These are phyloP conservation scores for Penicillium crustosum DNA, from an alignment of 2,329 filamentous ascomycete genomes.

Conservation along the genomic window DNA sequence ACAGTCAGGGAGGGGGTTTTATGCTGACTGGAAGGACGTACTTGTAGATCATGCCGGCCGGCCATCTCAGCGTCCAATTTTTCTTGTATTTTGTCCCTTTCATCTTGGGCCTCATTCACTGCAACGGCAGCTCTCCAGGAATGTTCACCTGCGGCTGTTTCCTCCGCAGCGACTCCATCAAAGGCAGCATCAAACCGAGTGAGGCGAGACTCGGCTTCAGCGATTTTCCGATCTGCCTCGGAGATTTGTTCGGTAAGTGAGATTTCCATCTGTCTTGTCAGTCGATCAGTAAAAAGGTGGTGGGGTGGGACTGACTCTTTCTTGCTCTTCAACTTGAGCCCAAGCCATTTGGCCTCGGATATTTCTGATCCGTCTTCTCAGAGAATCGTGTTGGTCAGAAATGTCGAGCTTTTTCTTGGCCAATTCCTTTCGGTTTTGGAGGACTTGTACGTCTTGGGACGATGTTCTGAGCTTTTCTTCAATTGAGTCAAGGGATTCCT, in stretches of 20 bases:
- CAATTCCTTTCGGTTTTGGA: conserved; percentile 60
- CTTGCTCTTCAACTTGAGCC: conserved; percentile 79
- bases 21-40: conserved; percentile 16
- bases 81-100: conserved; percentile 52
- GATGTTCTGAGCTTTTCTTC: conserved; percentile 62
- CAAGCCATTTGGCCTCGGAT: conserved; percentile 73
- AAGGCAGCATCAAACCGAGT: conserved; percentile 49
- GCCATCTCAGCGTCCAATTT: conserved; percentile 55
- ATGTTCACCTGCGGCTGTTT: conserved; percentile 42
- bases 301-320: conserved; percentile 48
- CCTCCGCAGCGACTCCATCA: conserved; percentile 40
- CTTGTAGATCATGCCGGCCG: conserved; percentile 56
- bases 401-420: conserved; percentile 65
- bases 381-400: conserved; percentile 64
- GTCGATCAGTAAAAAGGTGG: not conserved
- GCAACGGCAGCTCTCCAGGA: conserved; percentile 47
- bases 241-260: conserved; percentile 38
- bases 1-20: not conserved
- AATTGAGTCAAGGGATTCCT: conserved; percentile 73
- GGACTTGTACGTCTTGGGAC: conserved; percentile 60
- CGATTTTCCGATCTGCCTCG: conserved; percentile 49
- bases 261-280: conserved; percentile 33
- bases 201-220: conserved; percentile 46
- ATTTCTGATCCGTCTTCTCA: conserved; percentile 61
- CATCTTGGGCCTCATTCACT: conserved; percentile 48